Evolutionary conservation across 169 alveolate species (phyloP), one percentile per base, ranked within the genome.

Genomic region (Babesia bigemina): DNA sequence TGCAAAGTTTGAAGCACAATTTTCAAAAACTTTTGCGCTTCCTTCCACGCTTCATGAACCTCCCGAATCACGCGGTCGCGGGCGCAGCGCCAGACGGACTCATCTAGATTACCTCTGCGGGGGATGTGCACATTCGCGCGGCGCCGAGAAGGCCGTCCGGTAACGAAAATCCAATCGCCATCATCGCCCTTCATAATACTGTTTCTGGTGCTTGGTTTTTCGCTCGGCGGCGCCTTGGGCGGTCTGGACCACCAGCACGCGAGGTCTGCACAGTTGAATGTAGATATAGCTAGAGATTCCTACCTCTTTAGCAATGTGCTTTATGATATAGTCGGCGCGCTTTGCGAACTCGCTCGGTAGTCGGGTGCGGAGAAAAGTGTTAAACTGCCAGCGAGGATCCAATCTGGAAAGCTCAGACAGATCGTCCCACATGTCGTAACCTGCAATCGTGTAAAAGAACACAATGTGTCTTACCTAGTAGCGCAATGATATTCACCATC

Each of bases 391-490:
- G 22, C 71, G 72, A 57, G 88, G 90, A 53, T 92, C 95, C 1
- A 78, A 74, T 47, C 87, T 63, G 21, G 79, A 73, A 21, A 84
- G 84, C 63, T 84, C 84, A 0, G 79, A 55, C 13, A 92, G 50
- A 42, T 83, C 85, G 58, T 84, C 92, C 95, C 95, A 92, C 71
- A 60, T 87, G 24, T 91, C 95, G 60, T 92, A 92, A 0, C 94
- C 95, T 76, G 67, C 42, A 44, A n/a, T 19, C 11, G 0, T 57
- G 56, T 8, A n/a, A 42, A 11, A n/a, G 28, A n/a, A 21, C 47
- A 42, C 0, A 29, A 4, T 4, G 11, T 2, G 19, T 24, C 79
- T 10, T 63, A 87, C 92, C 92, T 48, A 88, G 73, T 7, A 86
- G 55, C 13, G 92, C 65, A 9, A 88, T 77, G 45, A 82, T 63